phyloP scores from a whole-genome alignment of 306 rosid species.

The Lithocarpus polystachyus region DNA sequence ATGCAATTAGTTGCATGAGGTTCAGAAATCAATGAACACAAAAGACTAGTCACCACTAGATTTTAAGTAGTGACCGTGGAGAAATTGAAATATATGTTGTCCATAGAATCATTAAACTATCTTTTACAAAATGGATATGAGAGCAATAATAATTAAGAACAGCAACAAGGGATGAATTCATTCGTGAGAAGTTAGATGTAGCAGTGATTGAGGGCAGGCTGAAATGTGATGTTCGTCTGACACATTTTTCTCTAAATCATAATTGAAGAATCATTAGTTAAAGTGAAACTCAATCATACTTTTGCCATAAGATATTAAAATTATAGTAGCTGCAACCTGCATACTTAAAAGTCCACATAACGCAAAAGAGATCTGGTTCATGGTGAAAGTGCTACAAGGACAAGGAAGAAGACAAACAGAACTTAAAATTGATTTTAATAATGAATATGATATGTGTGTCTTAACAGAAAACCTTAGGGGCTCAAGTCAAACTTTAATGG shows the following conservation, averaged over 20 bases:
- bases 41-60: neutral
- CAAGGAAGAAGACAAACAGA: neutral
- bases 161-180: neutral
- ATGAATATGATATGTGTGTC: neutral
- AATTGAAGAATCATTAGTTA: neutral
- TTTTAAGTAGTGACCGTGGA: too few species aligned
- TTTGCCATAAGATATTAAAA: neutral
- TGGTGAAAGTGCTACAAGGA: neutral
- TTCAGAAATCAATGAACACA: neutral
- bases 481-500: neutral
- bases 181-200: neutral
- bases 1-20: neutral
- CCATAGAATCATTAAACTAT: neutral
- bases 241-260: neutral
- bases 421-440: too few species aligned
- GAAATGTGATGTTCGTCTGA: neutral
- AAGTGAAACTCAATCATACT: neutral
- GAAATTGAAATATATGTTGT: neutral
- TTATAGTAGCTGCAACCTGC: neutral
- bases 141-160: neutral
- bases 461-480: neutral
- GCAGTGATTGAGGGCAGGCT: neutral
- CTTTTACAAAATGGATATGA: neutral
- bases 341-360: neutral
- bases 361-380: neutral